Percentiles rank a stretch among this genome's conserved stretches.
These are phyloP conservation scores for Neurospora sp. DNA, from an alignment of 495 filamentous ascomycete genomes.

Conservation along the genomic window DNA sequence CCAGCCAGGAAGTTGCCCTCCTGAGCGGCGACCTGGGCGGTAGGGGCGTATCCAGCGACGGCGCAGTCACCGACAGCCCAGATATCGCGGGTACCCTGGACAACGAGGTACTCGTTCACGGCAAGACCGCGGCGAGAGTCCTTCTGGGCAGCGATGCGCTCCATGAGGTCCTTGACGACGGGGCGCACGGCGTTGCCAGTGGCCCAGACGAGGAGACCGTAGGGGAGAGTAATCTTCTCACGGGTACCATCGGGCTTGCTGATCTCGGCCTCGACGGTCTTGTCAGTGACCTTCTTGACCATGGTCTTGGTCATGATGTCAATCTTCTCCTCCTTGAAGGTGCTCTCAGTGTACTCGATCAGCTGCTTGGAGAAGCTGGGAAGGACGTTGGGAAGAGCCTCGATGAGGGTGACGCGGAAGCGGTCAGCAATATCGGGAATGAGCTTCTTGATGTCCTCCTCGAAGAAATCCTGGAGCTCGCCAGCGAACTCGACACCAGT, in stretches of 20 bases:
- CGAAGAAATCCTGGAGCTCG: constrained; percentile 97
- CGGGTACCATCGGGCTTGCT: constrained; percentile 81
- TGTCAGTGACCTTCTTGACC: constrained; percentile 95
- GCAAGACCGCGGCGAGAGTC: constrained; percentile 88
- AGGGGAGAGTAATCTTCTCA: constrained; percentile 71
- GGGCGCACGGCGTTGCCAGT: constrained; percentile 91
- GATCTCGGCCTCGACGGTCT: constrained; percentile 84
- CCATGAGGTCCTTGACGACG: constrained; percentile 82
- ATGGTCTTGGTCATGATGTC: constrained; percentile 95
- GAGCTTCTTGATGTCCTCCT: constrained; percentile 95
- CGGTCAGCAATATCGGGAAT: constrained; percentile 88
- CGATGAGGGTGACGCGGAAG: constrained; percentile 94
- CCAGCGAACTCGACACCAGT: constrained; percentile 98
- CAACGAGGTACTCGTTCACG: constrained; percentile 97
- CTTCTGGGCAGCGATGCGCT: constrained; percentile 85
- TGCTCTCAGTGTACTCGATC: constrained; percentile 98
- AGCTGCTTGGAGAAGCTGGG: constrained; percentile 99
- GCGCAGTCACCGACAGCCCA: constrained; percentile 81
- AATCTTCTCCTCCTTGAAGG: constrained; percentile 97
- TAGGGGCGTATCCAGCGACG: constrained; percentile 93
- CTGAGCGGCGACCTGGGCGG: constrained; percentile 91
- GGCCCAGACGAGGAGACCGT: constrained; percentile 95
- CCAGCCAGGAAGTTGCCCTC: constrained; percentile 92
- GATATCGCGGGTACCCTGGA: constrained; percentile 91
- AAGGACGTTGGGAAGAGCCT: constrained; percentile 95